Base-by-base conservation (phyloP, 768 basidiomycete genomes). In the Lanmaoa pseudosensibilis region DNA sequence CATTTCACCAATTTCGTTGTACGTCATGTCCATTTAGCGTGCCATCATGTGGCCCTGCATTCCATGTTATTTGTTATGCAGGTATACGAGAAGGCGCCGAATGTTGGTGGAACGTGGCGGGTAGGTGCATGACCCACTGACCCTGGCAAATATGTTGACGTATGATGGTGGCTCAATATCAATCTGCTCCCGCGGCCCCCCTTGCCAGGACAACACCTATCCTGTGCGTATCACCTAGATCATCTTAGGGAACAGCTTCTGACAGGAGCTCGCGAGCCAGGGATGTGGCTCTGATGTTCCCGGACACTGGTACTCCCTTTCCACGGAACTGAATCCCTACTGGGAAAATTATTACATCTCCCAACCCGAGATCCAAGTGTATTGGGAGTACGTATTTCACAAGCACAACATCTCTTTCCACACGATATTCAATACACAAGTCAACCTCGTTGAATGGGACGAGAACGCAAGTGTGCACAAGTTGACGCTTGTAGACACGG, bases 1-100 rank as follows among this genome's bases (percentile, higher is more conserved):
- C 25, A 40, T 46, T 81, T 76, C 59, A 69, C 77, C 30, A 77
- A 81, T 62, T 83, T 83, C 55, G 78, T 75, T 50, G 81, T 81
- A 59, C 48, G 76, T 69, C 21, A 30, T 32, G 44, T 37, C 16
- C 37, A 43, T 23, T 12, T 27, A 46, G 27, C 36, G 36, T 54
- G 38, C 27, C 21, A 48, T 58, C 55, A 50, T 51, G 41, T 46
- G 9, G 54, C 57, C 33, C 47, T 44, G 50, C 56, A 50, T 27
- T 46, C 23, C 23, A 50, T 23, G 30, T 25, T 44, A 47, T 56
- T 60, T 33, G n/a, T 23, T 15, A 46, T 55, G 32, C 25, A 54
- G 39, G 40, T 44, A n/a, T 44, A 60, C 12, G 36, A 43, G 47
- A 50, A 37, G 43, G 39, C 32, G 34, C 7, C 33, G 12, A 47